Conservation (phyloP, 352 stramenopile genomes). For the Phytophthora sojae region DNA sequence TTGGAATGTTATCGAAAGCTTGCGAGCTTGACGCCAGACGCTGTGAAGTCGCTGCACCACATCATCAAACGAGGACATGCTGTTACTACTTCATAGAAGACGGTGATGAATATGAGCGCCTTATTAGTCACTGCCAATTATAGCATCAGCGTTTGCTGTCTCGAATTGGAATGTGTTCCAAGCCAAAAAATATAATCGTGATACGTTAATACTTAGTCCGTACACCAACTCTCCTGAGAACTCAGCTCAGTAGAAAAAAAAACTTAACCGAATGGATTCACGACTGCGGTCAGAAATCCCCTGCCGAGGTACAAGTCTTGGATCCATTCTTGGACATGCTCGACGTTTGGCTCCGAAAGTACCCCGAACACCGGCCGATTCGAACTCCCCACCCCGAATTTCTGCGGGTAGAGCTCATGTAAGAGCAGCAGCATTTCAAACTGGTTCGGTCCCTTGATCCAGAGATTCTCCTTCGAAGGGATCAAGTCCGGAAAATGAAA, state of each 20-base stretch:
- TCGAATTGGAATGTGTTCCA: no score
- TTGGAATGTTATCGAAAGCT: conserved; percentile 15
- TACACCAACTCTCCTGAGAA: no score
- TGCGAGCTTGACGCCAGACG: conserved; percentile 2
- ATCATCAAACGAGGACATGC: not conserved
- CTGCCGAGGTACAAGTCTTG: not conserved
- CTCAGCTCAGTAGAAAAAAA: no score
- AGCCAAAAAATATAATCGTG: no score
- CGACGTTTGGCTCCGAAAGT: not conserved
- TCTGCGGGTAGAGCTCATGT: not conserved
- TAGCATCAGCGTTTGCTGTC: no score
- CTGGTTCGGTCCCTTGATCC: not conserved
- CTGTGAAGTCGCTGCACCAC: not conserved
- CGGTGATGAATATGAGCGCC: no score
- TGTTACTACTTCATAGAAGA: no score
- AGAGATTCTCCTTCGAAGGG: not conserved
- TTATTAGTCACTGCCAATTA: no score
- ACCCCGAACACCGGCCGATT: not conserved
- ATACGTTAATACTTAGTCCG: no score
- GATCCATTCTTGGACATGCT: not conserved
- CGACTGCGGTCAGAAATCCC: not conserved
- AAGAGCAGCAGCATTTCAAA: conserved; percentile 2
- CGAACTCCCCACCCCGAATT: not conserved
- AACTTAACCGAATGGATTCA: not conserved
- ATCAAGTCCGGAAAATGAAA: not conserved